Base-by-base conservation (phyloP, 139 green algal genomes). In the Chlorella ohadii region DNA sequence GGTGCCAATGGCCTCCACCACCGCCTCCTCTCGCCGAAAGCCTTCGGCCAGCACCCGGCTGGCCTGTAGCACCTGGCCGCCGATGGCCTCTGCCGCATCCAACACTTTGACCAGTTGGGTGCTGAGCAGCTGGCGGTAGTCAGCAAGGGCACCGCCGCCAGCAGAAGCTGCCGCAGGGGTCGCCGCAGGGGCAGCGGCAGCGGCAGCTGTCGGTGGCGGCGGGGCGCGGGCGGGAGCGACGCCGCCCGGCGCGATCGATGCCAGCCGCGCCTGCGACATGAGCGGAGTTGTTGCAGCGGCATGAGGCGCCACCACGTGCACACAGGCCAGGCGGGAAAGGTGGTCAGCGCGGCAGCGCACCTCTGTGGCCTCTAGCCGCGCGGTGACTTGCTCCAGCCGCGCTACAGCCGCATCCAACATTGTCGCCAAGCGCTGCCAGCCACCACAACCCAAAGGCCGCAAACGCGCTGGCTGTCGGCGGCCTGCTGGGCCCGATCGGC, bases 1-100 rank as follows among this genome's bases (percentile, higher is more conserved):
- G 34, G 73, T 27, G 25, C 78, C 72, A 13, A 91, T 77, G 28
- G 82, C 82, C 39, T 79, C 81, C n/a, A 93, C 67, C n/a, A 93
- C 82, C 1, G 22, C 67, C 28, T 44, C 56, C 79, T 91, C 82
- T 12, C 56, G 72, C 31, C 83, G 61, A 57, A 92, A 89, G 22
- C 68, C 87, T 19, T 85, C 73, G 2, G 81, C 81, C 70, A 91
- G 66, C 23, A 81, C 61, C 25, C 65, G 31, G 27, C 72, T 87
- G 38, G 75, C 72, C 27, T 51, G 38, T 55, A 86, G 33, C 57
- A 87, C 74, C 33, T 84, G 74, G 34, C 85, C 87, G n/a, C 85
- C 85, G 36, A 91, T 41, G 25, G 66, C 57, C 56, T 88, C 75
- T 19, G 78, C 84, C 6, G 81, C 72, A 22, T 33, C 56, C 9